A percentile compares a stretch with the other conserved stretches of the same genome.
phyloP scores from a whole-genome alignment of 345 rosid species.

The Kandelia obovata region DNA sequence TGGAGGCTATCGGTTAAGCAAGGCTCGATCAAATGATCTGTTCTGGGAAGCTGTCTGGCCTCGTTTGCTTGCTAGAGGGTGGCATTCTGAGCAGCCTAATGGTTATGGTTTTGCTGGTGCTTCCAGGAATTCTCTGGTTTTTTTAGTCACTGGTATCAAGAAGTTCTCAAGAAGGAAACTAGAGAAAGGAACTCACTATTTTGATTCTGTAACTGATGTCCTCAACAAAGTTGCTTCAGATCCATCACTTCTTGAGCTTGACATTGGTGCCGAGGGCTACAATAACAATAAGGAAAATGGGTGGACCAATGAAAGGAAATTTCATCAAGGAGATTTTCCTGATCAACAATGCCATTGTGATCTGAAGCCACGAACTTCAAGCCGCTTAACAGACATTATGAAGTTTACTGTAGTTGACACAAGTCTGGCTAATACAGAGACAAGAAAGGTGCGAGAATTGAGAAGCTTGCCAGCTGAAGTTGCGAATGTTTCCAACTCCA shows the following conservation, averaged over 20 bases:
- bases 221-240: slow-evolving; percentile 60
- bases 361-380: slow-evolving; percentile 58
- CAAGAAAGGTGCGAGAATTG: slow-evolving; percentile 39
- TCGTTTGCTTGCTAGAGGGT: slow-evolving; percentile 51
- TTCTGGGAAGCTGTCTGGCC: slow-evolving; percentile 72
- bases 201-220: slow-evolving; percentile 65
- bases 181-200: slow-evolving; percentile 52
- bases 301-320: slow-evolving; percentile 22
- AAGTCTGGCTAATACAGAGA: slow-evolving; percentile 30
- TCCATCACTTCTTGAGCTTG: slow-evolving; percentile 61
- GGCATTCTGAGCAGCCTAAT: slow-evolving; percentile 55
- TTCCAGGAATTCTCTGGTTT: slow-evolving; percentile 37
- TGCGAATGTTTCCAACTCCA: slow-evolving; percentile 13
- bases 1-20: slow-evolving; percentile 48
- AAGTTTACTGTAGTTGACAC: slow-evolving; percentile 64
- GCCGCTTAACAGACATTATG: slow-evolving; percentile 23
- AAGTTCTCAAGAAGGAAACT: slow-evolving; percentile 52
- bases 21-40: slow-evolving; percentile 47
- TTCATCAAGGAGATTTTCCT: slow-evolving; percentile 18
- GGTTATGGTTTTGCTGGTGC: slow-evolving; percentile 33
- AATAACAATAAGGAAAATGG: slow-evolving; percentile 32
- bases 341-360: slow-evolving; percentile 31
- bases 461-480: slow-evolving; percentile 39
- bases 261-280: slow-evolving; percentile 30
- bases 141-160: slow-evolving; percentile 43